Conservation (phyloP, 108 stramenopile genomes). For the Cyclotella distinguenda region DNA sequence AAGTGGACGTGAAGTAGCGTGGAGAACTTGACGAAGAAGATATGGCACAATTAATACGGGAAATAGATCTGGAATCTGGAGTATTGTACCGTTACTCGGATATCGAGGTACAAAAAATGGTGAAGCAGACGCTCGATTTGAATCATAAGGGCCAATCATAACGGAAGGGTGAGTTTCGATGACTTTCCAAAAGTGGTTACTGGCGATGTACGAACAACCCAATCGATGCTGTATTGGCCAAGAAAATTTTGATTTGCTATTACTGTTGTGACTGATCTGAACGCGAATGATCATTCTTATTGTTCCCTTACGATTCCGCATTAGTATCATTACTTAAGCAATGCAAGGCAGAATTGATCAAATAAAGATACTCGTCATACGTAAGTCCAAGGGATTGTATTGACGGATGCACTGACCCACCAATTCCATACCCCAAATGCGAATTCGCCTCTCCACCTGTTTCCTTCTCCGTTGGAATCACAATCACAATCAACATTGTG, state of each 20-base stretch:
- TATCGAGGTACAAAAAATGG: slow-evolving; percentile 61
- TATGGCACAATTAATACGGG: slow-evolving; percentile 56
- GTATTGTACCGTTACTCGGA: too few species aligned
- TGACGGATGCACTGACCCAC: slow-evolving; percentile 31
- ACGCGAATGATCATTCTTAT: too few species aligned
- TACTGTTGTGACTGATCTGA: too few species aligned
- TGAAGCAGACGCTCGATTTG: slow-evolving; percentile 69
- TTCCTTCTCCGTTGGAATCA: too few species aligned
- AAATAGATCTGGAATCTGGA: slow-evolving; percentile 67
- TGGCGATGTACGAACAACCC: slow-evolving; percentile 61
- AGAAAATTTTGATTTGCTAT: too few species aligned
- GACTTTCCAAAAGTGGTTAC: slow-evolving; percentile 71
- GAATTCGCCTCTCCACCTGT: too few species aligned
- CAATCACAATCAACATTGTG: slow-evolving; percentile 60
- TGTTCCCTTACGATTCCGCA: too few species aligned
- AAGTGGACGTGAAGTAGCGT: slow-evolving; percentile 54
- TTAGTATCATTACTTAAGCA: slow-evolving; percentile 31
- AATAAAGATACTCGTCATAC: slow-evolving; percentile 62
- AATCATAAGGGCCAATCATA: too few species aligned
- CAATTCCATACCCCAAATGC: not conserved
- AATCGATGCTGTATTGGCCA: too few species aligned
- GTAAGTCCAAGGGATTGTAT: slow-evolving; percentile 48
- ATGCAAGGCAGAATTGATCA: slow-evolving; percentile 43
- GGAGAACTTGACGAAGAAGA: slow-evolving; percentile 57
- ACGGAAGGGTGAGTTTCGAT: slow-evolving; percentile 66